Base-by-base conservation (phyloP, 2,329 filamentous ascomycete genomes). In the Calonectria naviculata region DNA sequence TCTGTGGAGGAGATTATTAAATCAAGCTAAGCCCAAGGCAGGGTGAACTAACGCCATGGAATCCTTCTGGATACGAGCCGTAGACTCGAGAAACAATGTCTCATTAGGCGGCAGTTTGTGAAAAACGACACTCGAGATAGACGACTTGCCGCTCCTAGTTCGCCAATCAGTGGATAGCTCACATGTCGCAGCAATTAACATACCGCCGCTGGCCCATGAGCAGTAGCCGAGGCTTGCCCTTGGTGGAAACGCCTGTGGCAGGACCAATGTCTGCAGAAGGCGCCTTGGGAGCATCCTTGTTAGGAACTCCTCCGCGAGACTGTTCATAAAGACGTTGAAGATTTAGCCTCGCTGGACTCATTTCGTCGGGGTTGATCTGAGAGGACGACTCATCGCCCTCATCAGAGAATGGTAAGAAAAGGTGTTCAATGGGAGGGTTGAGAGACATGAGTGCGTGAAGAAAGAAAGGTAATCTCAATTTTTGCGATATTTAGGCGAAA, bases 91-190 rank as follows among this genome's bases (percentile, higher is more conserved):
- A 79, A 98, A 99, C 19, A 99, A 86, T 0, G 97, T 98, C 85
- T 99, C 97, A 77, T 94, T 97, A 2, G 97, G 95, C 4, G 96
- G 95, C 80, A 98, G 92, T 82, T 99, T 99, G 84, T 98, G 95
- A 80, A 99, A 98, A n/a, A 99, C 96, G 58, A 99, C 97, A 80
- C 95, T 98, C 29, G 95, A 97, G 81, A 99, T 98, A 7, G 97
- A 99, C 0, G 97, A 98, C 82, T 99, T 99, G 71, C 97, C 97
- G 81, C 95, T 98, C 86, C 97, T 99, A 13, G 7, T 36, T 17
- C 34, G 46, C 10, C n/a, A 5, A 29, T 73, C 41, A 75, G 60
- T 68, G 36, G 26, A 12, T 34, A 41, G n/a, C 26, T 26, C 21
- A 29, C 41, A n/a, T 9, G 36, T 29, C 9, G 67, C 21, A 19